Conservation (phyloP, 345 rosid species). For the Luvunga scandens region DNA sequence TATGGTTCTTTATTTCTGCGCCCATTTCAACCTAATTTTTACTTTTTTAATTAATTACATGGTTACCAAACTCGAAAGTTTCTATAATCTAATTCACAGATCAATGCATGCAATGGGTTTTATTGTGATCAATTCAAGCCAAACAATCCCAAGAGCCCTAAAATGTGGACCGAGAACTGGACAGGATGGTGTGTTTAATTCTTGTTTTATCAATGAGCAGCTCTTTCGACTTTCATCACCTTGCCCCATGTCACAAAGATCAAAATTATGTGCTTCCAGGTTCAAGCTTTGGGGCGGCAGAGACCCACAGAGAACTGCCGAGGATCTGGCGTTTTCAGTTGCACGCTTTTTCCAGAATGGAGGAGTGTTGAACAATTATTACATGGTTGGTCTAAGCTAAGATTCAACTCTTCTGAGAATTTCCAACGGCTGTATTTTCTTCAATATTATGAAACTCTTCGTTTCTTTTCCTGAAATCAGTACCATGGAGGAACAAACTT, state of each 20-base stretch:
- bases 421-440: neutral
- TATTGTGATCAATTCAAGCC: conserved; percentile 38
- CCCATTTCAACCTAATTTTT: neutral
- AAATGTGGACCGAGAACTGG: conserved; percentile 52
- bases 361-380: conserved; percentile 41
- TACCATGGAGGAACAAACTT: conserved; percentile 53
- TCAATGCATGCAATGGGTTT: conserved; percentile 40
- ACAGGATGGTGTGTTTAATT: conserved; percentile 35
- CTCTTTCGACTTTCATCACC: too few species aligned
- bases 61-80: too few species aligned
- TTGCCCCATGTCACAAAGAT: neutral
- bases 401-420: neutral
- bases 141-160: conserved; percentile 31
- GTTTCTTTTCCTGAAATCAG: conserved; percentile 6
- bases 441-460: neutral
- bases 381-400: conserved; percentile 28
- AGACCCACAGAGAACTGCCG: conserved; percentile 35
- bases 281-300: conserved; percentile 38
- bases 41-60: neutral
- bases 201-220: too few species aligned
- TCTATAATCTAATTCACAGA: conserved; percentile 14
- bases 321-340: conserved; percentile 44
- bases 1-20: conserved; percentile 5
- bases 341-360: conserved; percentile 37
- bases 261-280: conserved; percentile 1